phyloP scores from a whole-genome alignment of 2,329 filamentous ascomycete species.

The Xylariaceae sp. region DNA sequence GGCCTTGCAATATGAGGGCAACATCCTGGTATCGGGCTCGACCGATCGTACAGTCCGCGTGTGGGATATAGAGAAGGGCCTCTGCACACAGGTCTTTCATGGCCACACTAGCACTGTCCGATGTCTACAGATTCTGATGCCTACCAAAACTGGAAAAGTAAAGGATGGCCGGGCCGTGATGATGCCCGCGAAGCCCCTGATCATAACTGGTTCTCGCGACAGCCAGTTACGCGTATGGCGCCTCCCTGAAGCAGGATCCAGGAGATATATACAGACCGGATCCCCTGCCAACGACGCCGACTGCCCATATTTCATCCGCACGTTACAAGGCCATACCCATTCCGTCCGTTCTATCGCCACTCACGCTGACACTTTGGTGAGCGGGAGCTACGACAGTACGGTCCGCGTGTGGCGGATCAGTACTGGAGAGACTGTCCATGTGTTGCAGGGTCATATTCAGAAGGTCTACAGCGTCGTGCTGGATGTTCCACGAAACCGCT shows the following conservation, averaged over 20 bases:
- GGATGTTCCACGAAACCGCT: conserved; percentile 85
- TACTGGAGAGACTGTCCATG: conserved; percentile 81
- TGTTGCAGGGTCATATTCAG: conserved; percentile 78
- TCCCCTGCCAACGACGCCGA: conserved; percentile 70
- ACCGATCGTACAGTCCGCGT: conserved; percentile 98
- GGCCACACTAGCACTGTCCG: conserved; percentile 96
- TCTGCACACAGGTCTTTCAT: conserved; percentile 93
- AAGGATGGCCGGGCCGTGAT: conserved; percentile 71
- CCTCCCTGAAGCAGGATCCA: conserved; percentile 74
- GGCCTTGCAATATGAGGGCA: conserved; percentile 94
- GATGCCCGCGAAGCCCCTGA: conserved; percentile 90
- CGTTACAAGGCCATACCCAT: conserved; percentile 80
- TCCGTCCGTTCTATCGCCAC: conserved; percentile 95
- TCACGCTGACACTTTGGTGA: conserved; percentile 91
- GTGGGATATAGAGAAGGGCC: conserved; percentile 93
- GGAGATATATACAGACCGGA: conserved; percentile 72
- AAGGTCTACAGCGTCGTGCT: conserved; percentile 98
- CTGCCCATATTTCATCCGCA: conserved; percentile 92
- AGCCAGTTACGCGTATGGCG: conserved; percentile 94
- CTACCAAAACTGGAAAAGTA: conserved; percentile 68
- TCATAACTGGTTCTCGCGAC: conserved; percentile 95
- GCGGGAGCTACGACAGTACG: conserved; percentile 92
- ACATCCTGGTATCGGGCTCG: conserved; percentile 90
- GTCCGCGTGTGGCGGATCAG: conserved; percentile 98
- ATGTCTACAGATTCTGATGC: conserved; percentile 90